Evolutionary conservation across 805 yeast genomes (phyloP).

Genomic region (Ogataea ramenticola): DNA sequence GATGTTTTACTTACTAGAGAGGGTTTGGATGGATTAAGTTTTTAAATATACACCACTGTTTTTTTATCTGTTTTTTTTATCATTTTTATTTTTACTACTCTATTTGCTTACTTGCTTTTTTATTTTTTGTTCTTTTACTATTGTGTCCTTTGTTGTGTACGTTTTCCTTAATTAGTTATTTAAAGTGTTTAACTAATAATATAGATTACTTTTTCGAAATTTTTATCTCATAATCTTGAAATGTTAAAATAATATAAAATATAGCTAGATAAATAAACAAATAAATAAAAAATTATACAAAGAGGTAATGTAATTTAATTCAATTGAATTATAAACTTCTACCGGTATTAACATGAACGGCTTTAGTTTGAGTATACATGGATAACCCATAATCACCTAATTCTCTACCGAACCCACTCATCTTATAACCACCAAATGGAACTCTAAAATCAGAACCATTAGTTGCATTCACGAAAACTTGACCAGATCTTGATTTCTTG

Average conservation of each 20-base stretch:
- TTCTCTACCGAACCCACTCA: slow-evolving; percentile 91
- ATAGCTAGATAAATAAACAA: neutral
- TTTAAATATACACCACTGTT: no score
- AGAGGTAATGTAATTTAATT: no score
- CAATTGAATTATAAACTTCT: neutral
- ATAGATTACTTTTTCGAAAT: no score
- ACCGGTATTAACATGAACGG: slow-evolving; percentile 51
- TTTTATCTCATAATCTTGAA: no score
- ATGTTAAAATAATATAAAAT: neutral
- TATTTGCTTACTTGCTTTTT: no score
- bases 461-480: slow-evolving; percentile 86
- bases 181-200: no score
- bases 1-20: slow-evolving; percentile 11
- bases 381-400: slow-evolving; percentile 84
- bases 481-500: slow-evolving; percentile 47
- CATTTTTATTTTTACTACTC: no score
- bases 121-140: no score
- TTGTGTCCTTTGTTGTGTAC: no score
- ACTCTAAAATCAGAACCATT: slow-evolving; percentile 82
- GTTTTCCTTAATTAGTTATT: no score
- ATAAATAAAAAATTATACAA: no score
- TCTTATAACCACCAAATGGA: slow-evolving; percentile 91
- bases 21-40: slow-evolving; percentile 9
- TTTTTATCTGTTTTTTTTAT: no score
- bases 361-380: slow-evolving; percentile 79